Base-by-base conservation (phyloP, 2,329 filamentous ascomycete species). In the Fusarium staphyleae region DNA sequence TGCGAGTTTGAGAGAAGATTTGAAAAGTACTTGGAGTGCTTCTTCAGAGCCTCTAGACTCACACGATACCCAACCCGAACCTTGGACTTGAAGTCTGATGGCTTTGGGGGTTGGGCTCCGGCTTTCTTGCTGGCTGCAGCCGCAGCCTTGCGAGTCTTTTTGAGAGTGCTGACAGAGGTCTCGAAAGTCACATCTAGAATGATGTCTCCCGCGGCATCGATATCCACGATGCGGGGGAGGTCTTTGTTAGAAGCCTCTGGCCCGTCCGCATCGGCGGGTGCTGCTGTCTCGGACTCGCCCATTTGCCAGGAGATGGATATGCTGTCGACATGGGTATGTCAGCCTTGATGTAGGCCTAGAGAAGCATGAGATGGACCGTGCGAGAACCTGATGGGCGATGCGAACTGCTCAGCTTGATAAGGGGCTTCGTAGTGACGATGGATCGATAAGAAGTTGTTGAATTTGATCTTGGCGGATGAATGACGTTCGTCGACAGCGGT, bases 1-100 rank as follows among this genome's bases (percentile, higher is more conserved):
- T 83, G 77, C 3, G 77, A 77, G 56, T 87, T 82, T 9, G 83
- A 81, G 3, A 92, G 78, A 13, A 92, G 78, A 50, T 84, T 85
- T 48, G 79, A 79, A 69, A 92, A 92, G 71, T 91, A 92, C 50
- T 82, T 82, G 5, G 88, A 91, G 55, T 83, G 78, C 56, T 77
- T 77, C 70, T 79, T 83, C 28, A 92, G 76, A 1, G 74, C 74
- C 11, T 75, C 75, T 2, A 86, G 74, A 43, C 81, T 78, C 35
- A 89, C 87, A 19, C 88, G 81, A 66, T 87, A 91, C 11, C 78
- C 75, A 28, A 78, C 68, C 16, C 74, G 72, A 24, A 77, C 65
- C 41, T 62, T 72, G 39, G 75, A 68, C 58, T 75, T 77, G 15
- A 73, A 62, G 5, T 66, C 57, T 7, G 73, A 70, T 37, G 65